phyloP scores from a whole-genome alignment of 2,329 filamentous ascomycete species.

The Talaromyces sp. region DNA sequence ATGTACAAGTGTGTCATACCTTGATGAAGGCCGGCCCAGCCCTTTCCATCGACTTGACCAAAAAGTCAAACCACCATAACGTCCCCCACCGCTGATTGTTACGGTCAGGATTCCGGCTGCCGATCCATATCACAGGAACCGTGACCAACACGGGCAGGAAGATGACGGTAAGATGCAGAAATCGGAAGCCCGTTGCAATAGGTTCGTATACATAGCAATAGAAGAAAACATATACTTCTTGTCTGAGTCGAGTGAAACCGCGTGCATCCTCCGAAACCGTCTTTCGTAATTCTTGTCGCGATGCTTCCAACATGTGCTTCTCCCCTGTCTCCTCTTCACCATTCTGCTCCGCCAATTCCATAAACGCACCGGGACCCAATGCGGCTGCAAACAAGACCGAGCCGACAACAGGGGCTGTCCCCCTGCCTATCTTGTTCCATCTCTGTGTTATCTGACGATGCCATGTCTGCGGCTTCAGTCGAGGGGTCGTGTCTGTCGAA shows the following conservation, averaged over 20 bases:
- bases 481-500: slow-evolving; percentile 31
- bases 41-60: slow-evolving; percentile 85
- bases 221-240: slow-evolving; percentile 61
- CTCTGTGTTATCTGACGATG: slow-evolving; percentile 15
- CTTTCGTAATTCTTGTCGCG: slow-evolving; percentile 71
- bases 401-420: slow-evolving; percentile 27
- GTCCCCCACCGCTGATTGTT: slow-evolving; percentile 77
- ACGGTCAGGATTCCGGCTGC: slow-evolving; percentile 57
- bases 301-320: slow-evolving; percentile 79
- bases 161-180: slow-evolving; percentile 78
- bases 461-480: slow-evolving; percentile 25
- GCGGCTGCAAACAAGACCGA: slow-evolving; percentile 38
- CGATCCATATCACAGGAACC: slow-evolving; percentile 78
- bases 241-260: slow-evolving; percentile 56
- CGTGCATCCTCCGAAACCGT: slow-evolving; percentile 60
- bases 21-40: slow-evolving; percentile 97
- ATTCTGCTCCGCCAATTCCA: slow-evolving; percentile 54
- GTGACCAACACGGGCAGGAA: slow-evolving; percentile 85
- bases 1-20: slow-evolving; percentile 45
- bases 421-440: slow-evolving; percentile 22
- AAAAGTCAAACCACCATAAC: slow-evolving; percentile 88
- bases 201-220: slow-evolving; percentile 66
- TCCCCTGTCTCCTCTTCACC: slow-evolving; percentile 63
- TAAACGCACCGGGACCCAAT: slow-evolving; percentile 57
- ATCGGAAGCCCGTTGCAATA: slow-evolving; percentile 78